Evolutionary conservation across 495 filamentous ascomycete species (phyloP), one percentile per base, ranked within the genome.

Genomic region (Aspergillus carlsbadensis): DNA sequence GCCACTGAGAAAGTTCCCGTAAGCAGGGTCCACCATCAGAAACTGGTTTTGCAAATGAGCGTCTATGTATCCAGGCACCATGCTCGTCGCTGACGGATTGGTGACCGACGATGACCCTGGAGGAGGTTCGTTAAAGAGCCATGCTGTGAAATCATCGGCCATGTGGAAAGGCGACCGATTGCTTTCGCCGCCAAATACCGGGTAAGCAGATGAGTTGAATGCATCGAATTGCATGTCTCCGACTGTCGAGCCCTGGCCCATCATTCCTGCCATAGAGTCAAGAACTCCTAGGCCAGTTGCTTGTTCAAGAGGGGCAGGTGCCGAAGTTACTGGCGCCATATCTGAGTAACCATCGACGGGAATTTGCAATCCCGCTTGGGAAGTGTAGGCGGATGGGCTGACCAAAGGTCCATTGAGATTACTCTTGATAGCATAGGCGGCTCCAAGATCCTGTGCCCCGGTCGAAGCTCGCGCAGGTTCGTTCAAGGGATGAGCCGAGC

Each of bases 101-200:
- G 64, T 66, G 47, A 74, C 40, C 21, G 78, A 72, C 2, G 77
- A 65, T 8, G 66, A 58, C 24, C 52, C 61, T 15, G 62, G 54
- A 24, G 61, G 26, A 13, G 76, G 72, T 21, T 88, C 89, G 65
- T 88, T 93, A 74, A 98, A 96, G 20, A 97, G 75, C 80, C 89
- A 96, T 15, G 89, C 88, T 31, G 93, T 85, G 69, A 96, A 96
- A 67, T 96, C 92, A 62, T 96, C 93, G 7, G 90, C 87, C 75
- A 96, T 90, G 15, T 87, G 86, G 62, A 88, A 91, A 10, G 94
- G 92, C 5, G 92, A 96, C 45, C 92, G 86, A 58, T 87, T 90
- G 57, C 91, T 85, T 52, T 96, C 91, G 31, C 80, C 84, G 13
- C 89, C 90, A 70, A 95, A 96, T 22, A 95, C 84, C 7, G 92